phyloP scores from a whole-genome alignment of 2,329 filamentous ascomycete genomes.

The Pseudogymnoascus sp. region DNA sequence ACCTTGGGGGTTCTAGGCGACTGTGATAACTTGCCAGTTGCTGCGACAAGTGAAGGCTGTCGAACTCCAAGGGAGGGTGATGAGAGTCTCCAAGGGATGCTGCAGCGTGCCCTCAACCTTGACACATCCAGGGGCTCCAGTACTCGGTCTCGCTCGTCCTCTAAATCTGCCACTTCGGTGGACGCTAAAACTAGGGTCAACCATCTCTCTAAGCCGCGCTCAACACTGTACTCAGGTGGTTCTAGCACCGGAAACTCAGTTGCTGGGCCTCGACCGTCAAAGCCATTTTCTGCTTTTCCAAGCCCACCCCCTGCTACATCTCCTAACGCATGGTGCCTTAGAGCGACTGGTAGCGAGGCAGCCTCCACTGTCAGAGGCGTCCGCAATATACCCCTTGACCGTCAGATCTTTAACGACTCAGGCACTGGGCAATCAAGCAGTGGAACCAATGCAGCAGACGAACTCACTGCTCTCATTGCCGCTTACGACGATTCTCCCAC shows the following conservation, averaged over 20 bases:
- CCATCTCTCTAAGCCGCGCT: not conserved
- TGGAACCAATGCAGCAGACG: not conserved
- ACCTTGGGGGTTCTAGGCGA: not conserved
- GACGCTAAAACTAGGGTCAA: not conserved
- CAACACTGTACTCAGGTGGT: not conserved
- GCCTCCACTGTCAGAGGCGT: not conserved
- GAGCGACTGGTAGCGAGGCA: not conserved
- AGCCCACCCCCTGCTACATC: not conserved
- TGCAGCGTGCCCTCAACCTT: not conserved
- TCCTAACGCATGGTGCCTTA: not conserved
- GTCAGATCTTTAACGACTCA: not conserved
- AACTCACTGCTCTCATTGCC: not conserved
- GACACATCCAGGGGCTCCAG: not conserved
- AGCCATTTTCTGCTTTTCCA: not conserved
- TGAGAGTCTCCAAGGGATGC: not conserved
- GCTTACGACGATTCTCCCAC: not conserved
- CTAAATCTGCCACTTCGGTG: not conserved
- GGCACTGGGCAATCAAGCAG: not conserved
- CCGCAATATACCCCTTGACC: not conserved
- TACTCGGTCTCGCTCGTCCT: not conserved
- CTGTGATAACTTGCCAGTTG: not conserved
- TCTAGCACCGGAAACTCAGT: not conserved
- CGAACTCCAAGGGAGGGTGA: not conserved
- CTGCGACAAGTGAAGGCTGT: not conserved
- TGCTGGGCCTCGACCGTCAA: not conserved